A percentile compares a stretch with the other conserved stretches of the same genome.
phyloP scores from a whole-genome alignment of 495 filamentous ascomycete species.

The Xylaria flabelliformis region DNA sequence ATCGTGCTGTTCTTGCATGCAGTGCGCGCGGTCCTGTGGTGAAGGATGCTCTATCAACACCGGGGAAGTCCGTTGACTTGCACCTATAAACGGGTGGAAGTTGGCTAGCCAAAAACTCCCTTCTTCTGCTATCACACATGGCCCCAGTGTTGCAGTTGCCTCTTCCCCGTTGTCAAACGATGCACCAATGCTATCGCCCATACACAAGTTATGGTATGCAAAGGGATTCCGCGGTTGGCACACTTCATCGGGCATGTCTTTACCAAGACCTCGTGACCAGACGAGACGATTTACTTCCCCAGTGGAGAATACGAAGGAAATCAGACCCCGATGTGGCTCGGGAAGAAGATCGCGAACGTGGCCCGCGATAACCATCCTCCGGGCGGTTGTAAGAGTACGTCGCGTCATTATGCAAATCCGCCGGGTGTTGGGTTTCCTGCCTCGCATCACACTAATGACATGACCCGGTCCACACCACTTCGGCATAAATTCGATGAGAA shows the following conservation, averaged over 20 bases:
- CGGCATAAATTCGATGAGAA: conserved; percentile 41
- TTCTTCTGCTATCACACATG: conserved; percentile 33
- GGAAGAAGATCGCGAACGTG: conserved; percentile 42
- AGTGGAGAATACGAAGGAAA: conserved; percentile 36
- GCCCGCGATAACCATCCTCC: conserved; percentile 36
- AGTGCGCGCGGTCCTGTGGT: conserved; percentile 35
- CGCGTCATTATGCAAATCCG: conserved; percentile 41
- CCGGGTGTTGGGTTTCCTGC: conserved; percentile 34
- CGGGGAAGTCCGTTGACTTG: conserved; percentile 26
- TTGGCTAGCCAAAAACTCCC: conserved; percentile 39
- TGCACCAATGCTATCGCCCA: conserved; percentile 43
- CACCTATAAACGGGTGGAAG: conserved; percentile 41
- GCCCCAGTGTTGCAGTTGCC: conserved; percentile 39
- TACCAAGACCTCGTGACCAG: conserved; percentile 38
- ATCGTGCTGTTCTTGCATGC: conserved; percentile 34
- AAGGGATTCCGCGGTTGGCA: conserved; percentile 43
- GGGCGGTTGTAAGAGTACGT: conserved; percentile 31
- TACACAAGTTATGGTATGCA: conserved; percentile 37
- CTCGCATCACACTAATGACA: conserved; percentile 41
- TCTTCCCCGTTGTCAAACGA: conserved; percentile 34
- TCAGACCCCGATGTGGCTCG: conserved; percentile 26
- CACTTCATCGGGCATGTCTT: conserved; percentile 38
- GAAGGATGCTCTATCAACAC: conserved; percentile 41
- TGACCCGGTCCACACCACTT: conserved; percentile 44
- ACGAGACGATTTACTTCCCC: conserved; percentile 38